These are phyloP conservation scores for Castanea sativa DNA, from an alignment of 306 rosid species.

Conservation along the genomic window DNA sequence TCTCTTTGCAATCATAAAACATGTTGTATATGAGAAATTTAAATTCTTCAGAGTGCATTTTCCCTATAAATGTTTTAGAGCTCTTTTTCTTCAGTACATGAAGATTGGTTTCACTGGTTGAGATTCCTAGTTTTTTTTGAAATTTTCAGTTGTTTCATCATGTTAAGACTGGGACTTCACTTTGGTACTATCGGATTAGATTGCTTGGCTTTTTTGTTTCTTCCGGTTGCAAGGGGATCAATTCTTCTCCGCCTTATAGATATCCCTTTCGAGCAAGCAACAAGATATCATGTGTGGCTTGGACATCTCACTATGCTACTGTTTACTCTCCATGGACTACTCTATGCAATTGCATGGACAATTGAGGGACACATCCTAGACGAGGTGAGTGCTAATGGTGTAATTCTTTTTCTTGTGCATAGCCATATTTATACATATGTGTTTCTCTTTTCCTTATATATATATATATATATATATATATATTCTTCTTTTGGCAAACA, in stretches of 20 bases:
- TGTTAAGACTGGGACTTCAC: constrained; percentile 60
- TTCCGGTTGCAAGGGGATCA: constrained; percentile 89
- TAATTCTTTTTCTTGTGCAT: constrained; percentile 14
- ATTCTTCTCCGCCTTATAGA: constrained; percentile 76
- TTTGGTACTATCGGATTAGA: constrained; percentile 58
- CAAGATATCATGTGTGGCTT: constrained; percentile 89
- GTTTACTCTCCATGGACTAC: constrained; percentile 81
- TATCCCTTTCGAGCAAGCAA: constrained; percentile 90
- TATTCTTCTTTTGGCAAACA: background rate
- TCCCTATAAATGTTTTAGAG: background rate
- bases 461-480: background rate
- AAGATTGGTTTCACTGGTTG: constrained; percentile 20
- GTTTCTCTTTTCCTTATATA: background rate
- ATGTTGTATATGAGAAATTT: constrained; percentile 6
- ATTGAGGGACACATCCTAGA: constrained; percentile 50
- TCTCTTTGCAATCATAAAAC: background rate
- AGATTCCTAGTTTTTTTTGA: constrained; percentile 17
- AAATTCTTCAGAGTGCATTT: background rate
- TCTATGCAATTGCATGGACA: constrained; percentile 53
- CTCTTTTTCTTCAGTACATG: background rate
- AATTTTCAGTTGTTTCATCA: constrained; percentile 45
- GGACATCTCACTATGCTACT: constrained; percentile 94
- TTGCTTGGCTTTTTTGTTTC: constrained; percentile 73
- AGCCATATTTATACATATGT: background rate
- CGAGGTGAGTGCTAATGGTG: constrained; percentile 50